Conservation (phyloP, 495 filamentous ascomycete genomes). For the Barbatosphaeria neglecta region DNA sequence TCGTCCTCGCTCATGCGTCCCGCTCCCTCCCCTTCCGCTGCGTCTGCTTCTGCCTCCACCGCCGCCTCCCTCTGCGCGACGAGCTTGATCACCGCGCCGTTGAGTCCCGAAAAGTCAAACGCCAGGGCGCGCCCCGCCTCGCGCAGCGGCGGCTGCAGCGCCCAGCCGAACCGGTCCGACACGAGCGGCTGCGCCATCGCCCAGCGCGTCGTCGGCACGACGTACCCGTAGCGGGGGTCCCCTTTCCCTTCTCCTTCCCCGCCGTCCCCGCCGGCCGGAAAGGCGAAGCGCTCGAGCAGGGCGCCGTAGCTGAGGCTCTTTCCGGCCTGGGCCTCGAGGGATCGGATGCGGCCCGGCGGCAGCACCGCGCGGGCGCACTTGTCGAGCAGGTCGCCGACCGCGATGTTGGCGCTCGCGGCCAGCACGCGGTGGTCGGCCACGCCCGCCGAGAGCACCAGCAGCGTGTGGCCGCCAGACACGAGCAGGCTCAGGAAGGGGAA, state of each 20-base stretch:
- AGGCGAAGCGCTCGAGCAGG: conserved; percentile 66
- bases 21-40: conserved; percentile 15
- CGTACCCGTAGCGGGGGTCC: conserved; percentile 39
- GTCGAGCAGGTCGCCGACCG: conserved; percentile 77
- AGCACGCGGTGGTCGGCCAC: conserved; percentile 58
- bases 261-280: conserved; percentile 30
- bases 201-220: conserved; percentile 37
- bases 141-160: conserved; percentile 21
- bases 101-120: conserved; percentile 28
- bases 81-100: conserved; percentile 15
- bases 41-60: conserved; percentile 4
- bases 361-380: conserved; percentile 69
- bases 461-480: conserved; percentile 87
- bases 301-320: conserved; percentile 62
- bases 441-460: conserved; percentile 59
- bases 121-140: conserved; percentile 13
- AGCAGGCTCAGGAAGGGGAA: conserved; percentile 86
- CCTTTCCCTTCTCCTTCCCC: background rate
- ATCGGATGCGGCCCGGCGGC: conserved; percentile 35
- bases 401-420: conserved; percentile 58
- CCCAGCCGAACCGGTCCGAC: conserved; percentile 15
- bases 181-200: conserved; percentile 34
- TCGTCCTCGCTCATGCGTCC: conserved; percentile 23
- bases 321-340: conserved; percentile 8
- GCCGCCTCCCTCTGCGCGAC: conserved; percentile 1